Evolutionary conservation across 306 rosid genomes (phyloP), one percentile per base, ranked within the genome.

Genomic region (Castanopsis chinensis): DNA sequence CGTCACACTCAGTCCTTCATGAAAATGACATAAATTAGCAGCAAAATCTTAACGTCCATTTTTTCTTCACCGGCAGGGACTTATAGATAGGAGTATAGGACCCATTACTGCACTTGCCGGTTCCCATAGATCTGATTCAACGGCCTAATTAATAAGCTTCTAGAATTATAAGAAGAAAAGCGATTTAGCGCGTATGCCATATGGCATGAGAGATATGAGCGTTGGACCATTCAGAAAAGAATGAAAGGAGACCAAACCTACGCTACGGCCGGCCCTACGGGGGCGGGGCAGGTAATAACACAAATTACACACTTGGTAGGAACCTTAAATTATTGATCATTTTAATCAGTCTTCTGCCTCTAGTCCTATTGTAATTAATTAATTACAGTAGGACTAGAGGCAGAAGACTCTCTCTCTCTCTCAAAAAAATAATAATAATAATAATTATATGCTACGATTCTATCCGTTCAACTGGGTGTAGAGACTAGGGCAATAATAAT

Each of bases 51-150:
- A 17, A 58, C 15, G 9, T 10, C 41, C 17, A 5, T 33, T 58
- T 59, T 81, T 60, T 56, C 2, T 59, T 3, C 57, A 33, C 23
- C 5, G 19, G 53, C 80, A 80, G 6, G 58, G 64, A 14, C 58
- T 69, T 81, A 20, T 30, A 69, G 76, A 9, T 9, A 15, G 15
- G 13, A 41, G 76, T 59, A 71, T 59, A 78, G 82, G 82, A 21
- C 72, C 82, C 37, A 15, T 8, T 5, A 27, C 51, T 18, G 51
- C 8, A 33, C 27, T 32, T 18, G 6, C 37, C 69, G 12, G 5
- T 12, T 49, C 17, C 17, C 49, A 67, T 8, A 33, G 19, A 9
- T 33, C 17, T 8, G 51, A 9, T 19, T 19, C 4, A 35, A 67
- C 37, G 28, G 8, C 27, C 61, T 30, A 3, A 41, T 41, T 41